Percentiles rank a stretch among this genome's conserved stretches.
These are phyloP conservation scores for Periconia macrospinosa DNA, from an alignment of 2,329 filamentous ascomycete genomes.

Conservation along the genomic window DNA sequence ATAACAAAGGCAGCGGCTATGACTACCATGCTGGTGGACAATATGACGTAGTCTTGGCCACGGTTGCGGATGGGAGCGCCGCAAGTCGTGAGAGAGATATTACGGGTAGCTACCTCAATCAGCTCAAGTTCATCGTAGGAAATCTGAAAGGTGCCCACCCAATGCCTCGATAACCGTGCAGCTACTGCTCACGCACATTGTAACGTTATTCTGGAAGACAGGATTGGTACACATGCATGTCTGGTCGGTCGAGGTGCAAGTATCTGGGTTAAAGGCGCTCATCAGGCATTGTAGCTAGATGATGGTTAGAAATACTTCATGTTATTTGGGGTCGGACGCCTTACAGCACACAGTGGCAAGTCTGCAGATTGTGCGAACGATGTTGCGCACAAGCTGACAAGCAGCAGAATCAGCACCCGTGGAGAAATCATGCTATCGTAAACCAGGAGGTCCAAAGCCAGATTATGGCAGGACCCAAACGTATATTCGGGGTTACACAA, in stretches of 20 bases:
- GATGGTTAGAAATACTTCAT: neutral
- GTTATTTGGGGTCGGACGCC: neutral
- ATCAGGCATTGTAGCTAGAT: conserved; percentile 15
- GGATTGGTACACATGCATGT: conserved; percentile 26
- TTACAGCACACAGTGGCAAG: neutral
- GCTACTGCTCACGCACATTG: conserved; percentile 17
- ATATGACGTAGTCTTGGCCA: conserved; percentile 33
- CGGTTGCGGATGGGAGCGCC: conserved; percentile 43
- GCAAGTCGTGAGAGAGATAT: conserved; percentile 45
- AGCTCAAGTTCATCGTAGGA: neutral
- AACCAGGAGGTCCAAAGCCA: neutral
- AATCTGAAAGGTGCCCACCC: conserved; percentile 8
- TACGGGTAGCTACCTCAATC: conserved; percentile 42
- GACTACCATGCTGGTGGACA: conserved; percentile 25
- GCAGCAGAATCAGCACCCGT: neutral
- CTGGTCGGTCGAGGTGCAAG: conserved; percentile 20
- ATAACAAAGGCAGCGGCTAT: conserved; percentile 39
- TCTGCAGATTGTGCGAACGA: neutral
- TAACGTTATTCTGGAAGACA: conserved; percentile 20
- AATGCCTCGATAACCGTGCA: conserved; percentile 27
- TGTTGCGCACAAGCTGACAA: neutral
- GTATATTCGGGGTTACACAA: too few relatives aligned
- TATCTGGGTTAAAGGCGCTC: conserved; percentile 14
- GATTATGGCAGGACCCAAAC: too few relatives aligned
- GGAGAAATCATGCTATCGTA: neutral